These are phyloP conservation scores for Sextonia rubra DNA, from an alignment of 164 flowering plant genomes.

Conservation along the genomic window DNA sequence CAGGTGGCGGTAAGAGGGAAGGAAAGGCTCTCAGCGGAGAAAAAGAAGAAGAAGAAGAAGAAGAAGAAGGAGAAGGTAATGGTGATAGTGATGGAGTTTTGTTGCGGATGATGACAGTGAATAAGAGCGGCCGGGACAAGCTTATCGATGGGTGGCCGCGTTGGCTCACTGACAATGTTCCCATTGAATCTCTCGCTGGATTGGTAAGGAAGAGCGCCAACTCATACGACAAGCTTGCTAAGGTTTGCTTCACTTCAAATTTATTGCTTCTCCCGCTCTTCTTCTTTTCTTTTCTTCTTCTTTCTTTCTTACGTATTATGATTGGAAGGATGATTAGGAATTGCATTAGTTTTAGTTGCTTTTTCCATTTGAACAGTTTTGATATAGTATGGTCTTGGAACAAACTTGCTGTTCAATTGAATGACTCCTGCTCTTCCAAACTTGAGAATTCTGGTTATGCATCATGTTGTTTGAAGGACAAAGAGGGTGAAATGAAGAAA, in stretches of 20 bases:
- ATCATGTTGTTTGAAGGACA: too few species aligned
- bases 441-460: too few species aligned
- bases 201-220: slow-evolving; percentile 63
- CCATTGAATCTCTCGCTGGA: slow-evolving; percentile 44
- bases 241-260: slow-evolving; percentile 27
- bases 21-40: slow-evolving; percentile 8
- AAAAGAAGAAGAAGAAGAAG: slow-evolving; percentile 10
- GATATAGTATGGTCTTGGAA: not conserved
- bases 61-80: slow-evolving; percentile 5
- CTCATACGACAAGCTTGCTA: slow-evolving; percentile 57
- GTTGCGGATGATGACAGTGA: not conserved
- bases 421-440: too few species aligned
- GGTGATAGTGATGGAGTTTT: slow-evolving; percentile 15
- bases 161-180: slow-evolving; percentile 61
- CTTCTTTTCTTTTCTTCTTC: too few species aligned
- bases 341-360: too few species aligned
- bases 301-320: too few species aligned
- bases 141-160: slow-evolving; percentile 62
- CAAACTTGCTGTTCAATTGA: too few species aligned
- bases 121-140: slow-evolving; percentile 22
- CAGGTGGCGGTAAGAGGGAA: not conserved
- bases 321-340: not conserved
- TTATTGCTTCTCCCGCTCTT: not conserved
- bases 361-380: not conserved
- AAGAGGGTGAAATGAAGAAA: too few species aligned